Percentiles rank a stretch among this genome's conserved stretches.
These are phyloP conservation scores for Boletus edulis DNA, from an alignment of 768 basidiomycete genomes.

Conservation along the genomic window DNA sequence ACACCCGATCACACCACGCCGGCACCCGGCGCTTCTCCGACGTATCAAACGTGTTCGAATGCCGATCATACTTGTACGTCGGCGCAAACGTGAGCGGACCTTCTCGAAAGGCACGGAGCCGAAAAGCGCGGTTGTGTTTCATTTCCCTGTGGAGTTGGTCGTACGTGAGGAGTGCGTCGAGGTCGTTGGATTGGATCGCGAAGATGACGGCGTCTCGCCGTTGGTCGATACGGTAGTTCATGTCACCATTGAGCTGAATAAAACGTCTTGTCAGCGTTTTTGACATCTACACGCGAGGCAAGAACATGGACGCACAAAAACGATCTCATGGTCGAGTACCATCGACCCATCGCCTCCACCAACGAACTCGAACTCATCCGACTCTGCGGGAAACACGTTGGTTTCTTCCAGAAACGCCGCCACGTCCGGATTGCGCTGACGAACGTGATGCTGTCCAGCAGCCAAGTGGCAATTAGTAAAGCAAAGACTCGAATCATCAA, in stretches of 20 bases:
- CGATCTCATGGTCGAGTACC: constrained; percentile 93
- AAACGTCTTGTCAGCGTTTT: neutral
- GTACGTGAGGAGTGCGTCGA: constrained; percentile 59
- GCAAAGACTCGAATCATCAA: constrained; percentile 92
- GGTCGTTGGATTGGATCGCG: constrained; percentile 65
- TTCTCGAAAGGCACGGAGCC: constrained; percentile 80
- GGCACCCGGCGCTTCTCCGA: constrained; percentile 88
- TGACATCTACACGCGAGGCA: neutral
- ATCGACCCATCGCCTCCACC: constrained; percentile 93
- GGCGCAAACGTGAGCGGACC: constrained; percentile 81
- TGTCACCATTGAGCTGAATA: constrained; percentile 79
- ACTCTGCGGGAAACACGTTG: constrained; percentile 54
- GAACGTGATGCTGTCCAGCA: constrained; percentile 84
- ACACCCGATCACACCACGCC: constrained; percentile 95
- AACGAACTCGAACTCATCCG: constrained; percentile 66
- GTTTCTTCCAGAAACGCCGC: constrained; percentile 86
- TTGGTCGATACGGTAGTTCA: constrained; percentile 97
- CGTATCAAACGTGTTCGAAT: constrained; percentile 76
- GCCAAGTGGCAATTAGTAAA: constrained; percentile 97
- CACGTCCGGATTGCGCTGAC: constrained; percentile 83
- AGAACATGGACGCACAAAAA: constrained; percentile 52
- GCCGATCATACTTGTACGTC: constrained; percentile 93
- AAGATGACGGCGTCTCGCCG: constrained; percentile 80
- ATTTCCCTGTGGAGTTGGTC: constrained; percentile 93
- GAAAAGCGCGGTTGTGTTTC: constrained; percentile 82